Conservation (phyloP, 2,329 filamentous ascomycete genomes). For the Pseudocercospora vitis region DNA sequence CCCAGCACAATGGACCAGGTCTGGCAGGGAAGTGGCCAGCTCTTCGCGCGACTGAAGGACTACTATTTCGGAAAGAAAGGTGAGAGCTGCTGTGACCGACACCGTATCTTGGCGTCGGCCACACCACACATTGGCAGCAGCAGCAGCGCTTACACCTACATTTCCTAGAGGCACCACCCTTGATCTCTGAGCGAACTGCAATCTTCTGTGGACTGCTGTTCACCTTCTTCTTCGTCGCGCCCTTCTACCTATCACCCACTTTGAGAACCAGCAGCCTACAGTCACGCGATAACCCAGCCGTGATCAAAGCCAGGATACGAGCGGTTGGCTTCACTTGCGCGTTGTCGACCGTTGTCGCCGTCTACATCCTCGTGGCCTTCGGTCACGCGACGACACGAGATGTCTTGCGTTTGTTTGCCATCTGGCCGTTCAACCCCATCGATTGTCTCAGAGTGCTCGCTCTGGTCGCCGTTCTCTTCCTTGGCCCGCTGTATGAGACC, state of each 20-base stretch:
- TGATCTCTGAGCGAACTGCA: slow-evolving; percentile 32
- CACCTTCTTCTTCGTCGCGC: slow-evolving; percentile 84
- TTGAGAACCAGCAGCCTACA: slow-evolving; percentile 78
- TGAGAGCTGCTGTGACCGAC: slow-evolving; percentile 7
- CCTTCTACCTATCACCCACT: slow-evolving; percentile 79
- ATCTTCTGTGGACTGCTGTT: slow-evolving; percentile 58
- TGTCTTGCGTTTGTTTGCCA: slow-evolving; percentile 70
- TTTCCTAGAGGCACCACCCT: slow-evolving; percentile 21
- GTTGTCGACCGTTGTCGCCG: slow-evolving; percentile 65
- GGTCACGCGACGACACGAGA: slow-evolving; percentile 53
- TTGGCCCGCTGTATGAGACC: slow-evolving; percentile 78
- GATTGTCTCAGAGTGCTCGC: slow-evolving; percentile 56
- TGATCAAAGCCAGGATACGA: slow-evolving; percentile 82
- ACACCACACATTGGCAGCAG: slow-evolving; percentile 14
- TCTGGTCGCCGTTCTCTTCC: slow-evolving; percentile 76
- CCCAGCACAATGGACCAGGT: slow-evolving; percentile 13
- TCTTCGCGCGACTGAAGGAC: slow-evolving; percentile 19
- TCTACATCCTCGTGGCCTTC: slow-evolving; percentile 62
- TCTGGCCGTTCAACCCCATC: slow-evolving; percentile 69
- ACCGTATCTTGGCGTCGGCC: slow-evolving; percentile 2
- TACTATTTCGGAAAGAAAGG: slow-evolving; percentile 21
- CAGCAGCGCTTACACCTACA: slow-evolving; percentile 8
- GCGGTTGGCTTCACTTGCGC: slow-evolving; percentile 76
- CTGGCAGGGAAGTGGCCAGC: slow-evolving; percentile 15
- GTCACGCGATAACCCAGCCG: slow-evolving; percentile 82